phyloP scores from a whole-genome alignment of 495 filamentous ascomycete species.

The Immersiella caudata region DNA sequence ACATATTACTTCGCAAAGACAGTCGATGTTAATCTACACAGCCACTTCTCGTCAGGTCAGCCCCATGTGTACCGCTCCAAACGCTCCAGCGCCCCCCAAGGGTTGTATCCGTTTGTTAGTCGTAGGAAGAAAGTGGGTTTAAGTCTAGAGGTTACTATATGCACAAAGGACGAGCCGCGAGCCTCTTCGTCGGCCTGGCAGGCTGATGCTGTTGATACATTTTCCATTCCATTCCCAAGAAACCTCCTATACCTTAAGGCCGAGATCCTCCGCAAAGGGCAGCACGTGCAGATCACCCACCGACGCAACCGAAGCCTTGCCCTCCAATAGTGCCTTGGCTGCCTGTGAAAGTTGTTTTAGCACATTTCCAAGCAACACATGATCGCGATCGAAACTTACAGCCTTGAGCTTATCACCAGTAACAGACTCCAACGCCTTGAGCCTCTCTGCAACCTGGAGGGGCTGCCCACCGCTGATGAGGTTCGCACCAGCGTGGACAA shows the following conservation, averaged over 20 bases:
- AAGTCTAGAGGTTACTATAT: slow-evolving; percentile 54
- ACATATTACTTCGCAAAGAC: neutral
- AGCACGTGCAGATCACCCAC: slow-evolving; percentile 88
- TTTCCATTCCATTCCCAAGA: slow-evolving; percentile 31
- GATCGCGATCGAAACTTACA: slow-evolving; percentile 58
- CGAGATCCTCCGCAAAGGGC: slow-evolving; percentile 91
- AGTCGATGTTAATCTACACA: slow-evolving; percentile 14
- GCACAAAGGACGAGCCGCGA: slow-evolving; percentile 49
- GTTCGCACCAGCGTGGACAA: slow-evolving; percentile 53
- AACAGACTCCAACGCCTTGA: slow-evolving; percentile 77
- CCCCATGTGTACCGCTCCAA: slow-evolving; percentile 5
- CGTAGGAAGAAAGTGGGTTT: slow-evolving; percentile 29
- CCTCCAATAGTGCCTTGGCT: slow-evolving; percentile 79
- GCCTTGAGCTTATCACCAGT: slow-evolving; percentile 82
- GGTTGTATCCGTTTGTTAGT: slow-evolving; percentile 13
- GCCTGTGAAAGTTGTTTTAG: slow-evolving; percentile 58
- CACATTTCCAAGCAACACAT: slow-evolving; percentile 16
- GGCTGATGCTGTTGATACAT: slow-evolving; percentile 56
- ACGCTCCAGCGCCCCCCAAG: neutral
- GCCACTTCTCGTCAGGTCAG: neutral
- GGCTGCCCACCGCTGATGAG: slow-evolving; percentile 78
- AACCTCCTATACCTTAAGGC: slow-evolving; percentile 79
- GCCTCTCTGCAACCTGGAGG: slow-evolving; percentile 81
- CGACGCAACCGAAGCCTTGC: slow-evolving; percentile 83
- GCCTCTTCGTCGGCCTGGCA: slow-evolving; percentile 38